phyloP scores from a whole-genome alignment of 257 asterid genomes.

The Misopates orontium region DNA sequence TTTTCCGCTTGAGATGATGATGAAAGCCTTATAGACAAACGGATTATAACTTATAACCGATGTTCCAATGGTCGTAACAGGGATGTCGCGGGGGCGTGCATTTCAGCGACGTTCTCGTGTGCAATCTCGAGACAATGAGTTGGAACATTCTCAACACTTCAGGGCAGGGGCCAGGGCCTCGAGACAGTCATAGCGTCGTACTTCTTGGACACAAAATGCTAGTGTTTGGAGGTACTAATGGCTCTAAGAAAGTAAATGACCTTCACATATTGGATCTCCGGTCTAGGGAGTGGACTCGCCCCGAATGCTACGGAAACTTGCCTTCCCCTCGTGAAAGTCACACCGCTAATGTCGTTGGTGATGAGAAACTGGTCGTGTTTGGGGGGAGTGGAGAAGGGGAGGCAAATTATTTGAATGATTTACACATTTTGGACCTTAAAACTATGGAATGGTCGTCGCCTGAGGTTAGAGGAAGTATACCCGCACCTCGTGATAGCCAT shows the following conservation, averaged over 20 bases:
- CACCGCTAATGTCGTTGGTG: conserved; percentile 59
- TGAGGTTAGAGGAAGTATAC: conserved; percentile 48
- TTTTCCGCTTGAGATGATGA: too few relatives aligned
- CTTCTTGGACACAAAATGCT: conserved; percentile 71
- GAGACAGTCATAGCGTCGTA: conserved; percentile 85
- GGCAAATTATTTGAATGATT: conserved; percentile 71
- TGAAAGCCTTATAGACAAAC: too few relatives aligned
- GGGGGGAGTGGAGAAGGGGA: conserved; percentile 98
- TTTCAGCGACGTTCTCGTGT: conserved; percentile 81
- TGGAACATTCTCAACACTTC: conserved; percentile 73
- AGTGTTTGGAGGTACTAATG: conserved; percentile 90
- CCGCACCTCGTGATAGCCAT: conserved; percentile 89
- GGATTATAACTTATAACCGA: neutral
- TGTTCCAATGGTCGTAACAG: conserved; percentile 32
- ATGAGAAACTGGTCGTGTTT: conserved; percentile 62
- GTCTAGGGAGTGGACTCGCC: conserved; percentile 69
- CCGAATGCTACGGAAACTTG: conserved; percentile 66
- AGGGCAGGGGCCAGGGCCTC: conserved; percentile 85
- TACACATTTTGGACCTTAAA: conserved; percentile 71
- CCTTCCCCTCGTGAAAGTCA: conserved; percentile 92
- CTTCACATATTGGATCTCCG: conserved; percentile 67
- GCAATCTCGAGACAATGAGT: conserved; percentile 62
- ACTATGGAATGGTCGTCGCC: conserved; percentile 83
- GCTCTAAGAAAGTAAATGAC: conserved; percentile 77
- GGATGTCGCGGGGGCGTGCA: conserved; percentile 95